Conservation (phyloP, 495 filamentous ascomycete species). For the Trichoderma asperelloides region DNA sequence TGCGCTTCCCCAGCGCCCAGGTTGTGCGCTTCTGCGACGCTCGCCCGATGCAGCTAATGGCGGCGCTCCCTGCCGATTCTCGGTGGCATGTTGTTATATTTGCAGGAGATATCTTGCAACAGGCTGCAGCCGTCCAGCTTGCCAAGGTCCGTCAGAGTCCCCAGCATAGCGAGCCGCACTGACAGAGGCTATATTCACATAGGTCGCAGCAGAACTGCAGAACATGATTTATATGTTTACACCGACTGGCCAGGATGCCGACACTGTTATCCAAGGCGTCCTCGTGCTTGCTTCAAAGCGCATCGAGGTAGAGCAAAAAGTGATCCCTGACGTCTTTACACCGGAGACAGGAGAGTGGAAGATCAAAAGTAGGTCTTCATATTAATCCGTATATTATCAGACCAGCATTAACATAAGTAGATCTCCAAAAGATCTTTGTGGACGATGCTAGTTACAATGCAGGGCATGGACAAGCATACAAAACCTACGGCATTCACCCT, state of each 20-base stretch:
- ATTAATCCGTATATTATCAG: too few relatives aligned
- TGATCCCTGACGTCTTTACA: neutral
- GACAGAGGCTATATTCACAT: neutral
- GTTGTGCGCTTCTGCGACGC: slow-evolving; percentile 52
- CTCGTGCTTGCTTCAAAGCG: neutral
- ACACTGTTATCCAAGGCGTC: neutral
- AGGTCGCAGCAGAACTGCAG: neutral
- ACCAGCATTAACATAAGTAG: slow-evolving; percentile 22
- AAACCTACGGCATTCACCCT: slow-evolving; percentile 48
- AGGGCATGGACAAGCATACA: slow-evolving; percentile 56
- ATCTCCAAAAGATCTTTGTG: slow-evolving; percentile 53
- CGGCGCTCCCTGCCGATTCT: slow-evolving; percentile 43
- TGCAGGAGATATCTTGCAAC: slow-evolving; percentile 36
- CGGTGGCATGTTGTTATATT: slow-evolving; percentile 55
- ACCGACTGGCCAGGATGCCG: neutral
- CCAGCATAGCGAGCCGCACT: neutral
- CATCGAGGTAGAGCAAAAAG: neutral
- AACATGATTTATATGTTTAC: neutral
- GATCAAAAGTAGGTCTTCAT: neutral
- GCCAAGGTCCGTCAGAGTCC: neutral
- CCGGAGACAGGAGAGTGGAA: neutral
- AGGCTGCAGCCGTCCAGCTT: neutral
- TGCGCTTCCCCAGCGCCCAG: slow-evolving; percentile 47
- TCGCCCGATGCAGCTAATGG: slow-evolving; percentile 43
- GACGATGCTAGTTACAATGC: slow-evolving; percentile 60